Conservation (phyloP, 257 asterid species). For the Primulina tabacum region DNA sequence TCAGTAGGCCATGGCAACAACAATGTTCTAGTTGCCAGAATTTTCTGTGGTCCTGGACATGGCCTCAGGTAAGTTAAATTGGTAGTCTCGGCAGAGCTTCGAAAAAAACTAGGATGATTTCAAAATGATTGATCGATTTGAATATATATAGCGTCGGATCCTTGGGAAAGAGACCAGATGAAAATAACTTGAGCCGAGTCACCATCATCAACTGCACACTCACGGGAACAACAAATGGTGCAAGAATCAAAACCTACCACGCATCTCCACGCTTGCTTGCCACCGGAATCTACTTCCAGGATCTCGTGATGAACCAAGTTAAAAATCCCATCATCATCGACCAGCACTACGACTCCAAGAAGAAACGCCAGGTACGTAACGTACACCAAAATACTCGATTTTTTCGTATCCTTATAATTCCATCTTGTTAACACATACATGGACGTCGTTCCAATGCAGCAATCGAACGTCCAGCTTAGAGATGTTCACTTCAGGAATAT, state of each 20-base stretch:
- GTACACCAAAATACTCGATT: too few species aligned
- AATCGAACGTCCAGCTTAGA: slow-evolving; percentile 52
- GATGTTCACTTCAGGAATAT: slow-evolving; percentile 58
- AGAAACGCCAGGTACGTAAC: slow-evolving; percentile 21
- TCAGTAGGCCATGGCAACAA: slow-evolving; percentile 49
- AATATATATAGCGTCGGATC: slow-evolving; percentile 56
- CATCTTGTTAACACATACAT: too few species aligned
- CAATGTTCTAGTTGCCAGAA: slow-evolving; percentile 26
- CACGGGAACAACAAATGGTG: slow-evolving; percentile 64
- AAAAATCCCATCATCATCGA: slow-evolving; percentile 69
- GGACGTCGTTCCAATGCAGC: slow-evolving; percentile 29
- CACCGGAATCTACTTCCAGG: slow-evolving; percentile 37
- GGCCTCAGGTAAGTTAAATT: slow-evolving; percentile 41
- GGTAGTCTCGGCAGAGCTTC: too few species aligned
- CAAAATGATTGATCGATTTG: too few species aligned
- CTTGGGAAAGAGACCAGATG: slow-evolving; percentile 56
- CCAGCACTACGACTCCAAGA: slow-evolving; percentile 59
- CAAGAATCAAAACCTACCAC: slow-evolving; percentile 66
- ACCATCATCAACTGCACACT: slow-evolving; percentile 49
- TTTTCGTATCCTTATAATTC: too few species aligned
- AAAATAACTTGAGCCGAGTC: slow-evolving; percentile 37
- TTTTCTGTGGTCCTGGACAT: slow-evolving; percentile 63
- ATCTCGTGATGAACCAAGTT: slow-evolving; percentile 44
- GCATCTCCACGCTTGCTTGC: slow-evolving; percentile 39
- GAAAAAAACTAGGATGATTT: too few species aligned